Conservation (phyloP, 129 eudicot species). For the Dittrichia graveolens region DNA sequence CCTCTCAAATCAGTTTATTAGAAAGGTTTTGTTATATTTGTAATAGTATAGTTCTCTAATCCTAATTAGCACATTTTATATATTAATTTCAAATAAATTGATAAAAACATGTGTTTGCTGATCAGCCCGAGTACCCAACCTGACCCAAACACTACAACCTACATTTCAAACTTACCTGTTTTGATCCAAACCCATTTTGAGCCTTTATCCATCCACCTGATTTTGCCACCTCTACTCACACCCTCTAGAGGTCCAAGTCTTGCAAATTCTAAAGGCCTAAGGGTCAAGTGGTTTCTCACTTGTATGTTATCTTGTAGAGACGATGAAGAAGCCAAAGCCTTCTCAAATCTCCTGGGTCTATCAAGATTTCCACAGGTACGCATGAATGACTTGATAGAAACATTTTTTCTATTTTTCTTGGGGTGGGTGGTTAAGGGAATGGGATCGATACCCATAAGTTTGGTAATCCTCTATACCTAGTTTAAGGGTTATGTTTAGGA, state of each 20-base stretch:
- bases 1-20: too few species aligned
- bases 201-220: neutral
- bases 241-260: too few species aligned
- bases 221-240: too few species aligned
- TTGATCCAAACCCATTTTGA: neutral
- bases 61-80: neutral
- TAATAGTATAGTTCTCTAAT: neutral
- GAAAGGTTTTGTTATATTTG: too few species aligned
- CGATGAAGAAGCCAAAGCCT: slow-evolving; percentile 48
- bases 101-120: neutral
- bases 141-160: neutral
- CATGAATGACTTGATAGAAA: neutral
- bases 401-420: too few species aligned
- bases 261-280: too few species aligned
- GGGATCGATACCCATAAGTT: neutral
- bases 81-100: neutral
- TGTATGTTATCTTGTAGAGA: slow-evolving; percentile 42
- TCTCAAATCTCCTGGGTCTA: slow-evolving; percentile 54
- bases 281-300: neutral
- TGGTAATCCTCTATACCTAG: neutral
- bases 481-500: too few species aligned
- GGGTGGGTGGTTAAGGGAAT: neutral
- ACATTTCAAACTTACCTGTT: neutral
- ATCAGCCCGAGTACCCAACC: neutral
- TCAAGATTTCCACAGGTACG: slow-evolving; percentile 80